Percentiles rank a stretch among this genome's conserved stretches.
These are phyloP conservation scores for Plasmodium gonderi DNA, from an alignment of 169 alveolate species.

Conservation along the genomic window DNA sequence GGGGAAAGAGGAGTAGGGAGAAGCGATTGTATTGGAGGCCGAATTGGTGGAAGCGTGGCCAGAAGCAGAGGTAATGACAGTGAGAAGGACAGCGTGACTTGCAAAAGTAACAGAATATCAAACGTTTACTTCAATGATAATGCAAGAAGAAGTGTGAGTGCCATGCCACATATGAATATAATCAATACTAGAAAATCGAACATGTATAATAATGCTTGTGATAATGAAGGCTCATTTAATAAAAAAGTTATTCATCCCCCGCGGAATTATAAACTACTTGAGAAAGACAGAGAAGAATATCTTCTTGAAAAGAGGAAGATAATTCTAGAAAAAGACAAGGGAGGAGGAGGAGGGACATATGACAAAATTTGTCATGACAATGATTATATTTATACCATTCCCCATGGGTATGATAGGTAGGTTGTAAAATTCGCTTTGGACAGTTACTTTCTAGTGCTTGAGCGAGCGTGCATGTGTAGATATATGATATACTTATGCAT, in stretches of 20 bases:
- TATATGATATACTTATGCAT: background rate
- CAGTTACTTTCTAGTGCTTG: too few species aligned
- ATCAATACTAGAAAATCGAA: constrained; percentile 4
- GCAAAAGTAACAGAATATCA: constrained; percentile 64
- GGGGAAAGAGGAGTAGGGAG: background rate
- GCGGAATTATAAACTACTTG: constrained; percentile 44
- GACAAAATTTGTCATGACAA: constrained; percentile 16
- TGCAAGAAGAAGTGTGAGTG: constrained; percentile 73
- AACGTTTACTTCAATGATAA: constrained; percentile 60
- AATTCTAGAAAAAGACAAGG: constrained; percentile 60
- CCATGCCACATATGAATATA: constrained; percentile 49
- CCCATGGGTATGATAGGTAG: constrained; percentile 57
- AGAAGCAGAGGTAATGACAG: background rate
- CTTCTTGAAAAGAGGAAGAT: constrained; percentile 53
- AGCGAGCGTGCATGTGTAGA: too few species aligned
- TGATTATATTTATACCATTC: constrained; percentile 9
- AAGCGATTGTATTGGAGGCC: background rate
- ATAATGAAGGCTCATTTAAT: constrained; percentile 5
- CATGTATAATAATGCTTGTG: background rate
- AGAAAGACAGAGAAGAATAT: constrained; percentile 70
- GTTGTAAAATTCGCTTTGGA: background rate
- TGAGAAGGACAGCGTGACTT: background rate
- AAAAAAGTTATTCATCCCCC: background rate
- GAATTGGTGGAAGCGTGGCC: background rate
- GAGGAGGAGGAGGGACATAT: constrained; percentile 36